phyloP scores from a whole-genome alignment of 164 flowering plant species.

The Chloranthus sessilifolius region DNA sequence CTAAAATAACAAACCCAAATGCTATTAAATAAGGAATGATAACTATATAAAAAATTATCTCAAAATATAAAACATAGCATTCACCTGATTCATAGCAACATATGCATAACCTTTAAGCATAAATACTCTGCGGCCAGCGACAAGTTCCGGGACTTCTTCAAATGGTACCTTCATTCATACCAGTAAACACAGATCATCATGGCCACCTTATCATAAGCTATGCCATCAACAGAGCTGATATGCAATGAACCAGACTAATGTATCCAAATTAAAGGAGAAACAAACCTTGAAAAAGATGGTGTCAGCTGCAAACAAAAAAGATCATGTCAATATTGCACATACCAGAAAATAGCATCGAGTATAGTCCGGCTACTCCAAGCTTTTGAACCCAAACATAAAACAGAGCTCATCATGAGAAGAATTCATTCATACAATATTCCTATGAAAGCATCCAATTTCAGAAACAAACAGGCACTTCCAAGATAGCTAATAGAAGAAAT shows the following conservation, averaged over 20 bases:
- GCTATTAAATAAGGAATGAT: neutral
- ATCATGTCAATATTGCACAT: slow-evolving; percentile 15
- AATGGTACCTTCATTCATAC: slow-evolving; percentile 69
- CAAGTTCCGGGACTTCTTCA: slow-evolving; percentile 95
- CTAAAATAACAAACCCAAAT: slow-evolving; percentile 23
- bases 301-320: slow-evolving; percentile 60
- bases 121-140: slow-evolving; percentile 69
- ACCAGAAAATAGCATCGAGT: too few relatives aligned
- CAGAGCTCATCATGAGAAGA: too few relatives aligned
- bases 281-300: slow-evolving; percentile 62
- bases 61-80: neutral
- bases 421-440: too few relatives aligned
- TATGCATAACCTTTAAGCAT: slow-evolving; percentile 71
- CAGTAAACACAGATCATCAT: neutral
- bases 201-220: neutral
- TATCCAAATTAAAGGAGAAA: slow-evolving; percentile 1
- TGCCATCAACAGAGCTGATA: neutral
- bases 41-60: neutral
- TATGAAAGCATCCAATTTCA: too few relatives aligned
- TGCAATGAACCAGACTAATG: neutral
- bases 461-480: too few relatives aligned
- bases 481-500: too few relatives aligned
- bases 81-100: slow-evolving; percentile 84
- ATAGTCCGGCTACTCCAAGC: too few relatives aligned
- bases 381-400: too few relatives aligned